phyloP scores from a whole-genome alignment of 2,329 filamentous ascomycete species.

The Xylaria sp. region DNA sequence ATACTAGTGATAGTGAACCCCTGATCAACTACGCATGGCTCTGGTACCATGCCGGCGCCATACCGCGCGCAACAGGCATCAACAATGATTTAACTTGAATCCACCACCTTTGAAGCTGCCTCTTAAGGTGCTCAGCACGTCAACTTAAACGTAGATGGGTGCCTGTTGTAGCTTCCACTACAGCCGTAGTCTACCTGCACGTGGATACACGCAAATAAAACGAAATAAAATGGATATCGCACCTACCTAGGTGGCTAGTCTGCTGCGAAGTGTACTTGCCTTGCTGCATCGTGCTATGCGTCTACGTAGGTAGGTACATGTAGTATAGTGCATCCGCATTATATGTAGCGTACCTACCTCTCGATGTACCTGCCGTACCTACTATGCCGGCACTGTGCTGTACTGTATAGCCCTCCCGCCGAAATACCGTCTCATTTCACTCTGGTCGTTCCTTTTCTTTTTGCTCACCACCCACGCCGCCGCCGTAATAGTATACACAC shows the following conservation, averaged over 20 bases:
- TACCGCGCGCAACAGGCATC: constrained; percentile 8
- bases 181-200: constrained; percentile 1
- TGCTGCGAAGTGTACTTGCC: not conserved
- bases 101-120: not conserved
- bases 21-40: constrained; percentile 30
- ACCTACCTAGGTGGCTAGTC: too few relatives aligned
- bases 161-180: not conserved
- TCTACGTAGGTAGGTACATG: not conserved
- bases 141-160: not conserved
- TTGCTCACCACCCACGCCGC: constrained; percentile 24
- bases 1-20: constrained; percentile 19
- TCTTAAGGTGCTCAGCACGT: not conserved
- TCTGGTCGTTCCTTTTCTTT: constrained; percentile 28
- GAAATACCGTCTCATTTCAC: constrained; percentile 17
- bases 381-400: not conserved
- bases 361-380: not conserved
- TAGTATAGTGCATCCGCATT: not conserved
- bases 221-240: not conserved
- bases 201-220: constrained; percentile 2
- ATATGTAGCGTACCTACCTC: not conserved
- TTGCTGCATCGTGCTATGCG: not conserved
- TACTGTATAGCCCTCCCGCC: not conserved
- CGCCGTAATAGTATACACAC: not conserved
- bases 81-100: constrained; percentile 8
- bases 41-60: constrained; percentile 22